Percentiles rank a stretch among this genome's conserved stretches.
phyloP scores from a whole-genome alignment of 768 basidiomycete genomes.

The Tricholomella constricta region DNA sequence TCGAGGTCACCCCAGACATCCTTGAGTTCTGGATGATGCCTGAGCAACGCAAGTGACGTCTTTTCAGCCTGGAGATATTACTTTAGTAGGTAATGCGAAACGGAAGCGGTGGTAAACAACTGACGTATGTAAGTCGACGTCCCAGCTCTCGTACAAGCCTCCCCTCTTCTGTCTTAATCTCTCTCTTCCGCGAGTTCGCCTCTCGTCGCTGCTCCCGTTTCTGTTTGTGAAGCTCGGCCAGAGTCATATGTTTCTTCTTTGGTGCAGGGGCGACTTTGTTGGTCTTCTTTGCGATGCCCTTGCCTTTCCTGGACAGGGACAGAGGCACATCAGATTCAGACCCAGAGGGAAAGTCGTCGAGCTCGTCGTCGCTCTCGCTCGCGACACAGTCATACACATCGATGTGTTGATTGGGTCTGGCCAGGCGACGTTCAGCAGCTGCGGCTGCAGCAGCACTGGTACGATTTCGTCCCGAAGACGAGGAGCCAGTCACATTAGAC shows the following conservation, averaged over 20 bases:
- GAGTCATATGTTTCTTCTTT: conserved; percentile 33
- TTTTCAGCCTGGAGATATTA: conserved; percentile 63
- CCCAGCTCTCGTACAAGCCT: conserved; percentile 60
- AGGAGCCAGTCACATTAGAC: conserved; percentile 38
- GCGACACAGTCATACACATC: conserved; percentile 35
- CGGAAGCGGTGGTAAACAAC: conserved; percentile 20
- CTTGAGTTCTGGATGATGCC: conserved; percentile 77
- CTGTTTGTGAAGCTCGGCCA: conserved; percentile 31
- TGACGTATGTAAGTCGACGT: conserved; percentile 71
- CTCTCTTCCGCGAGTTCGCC: conserved; percentile 24
- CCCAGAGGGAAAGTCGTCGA: conserved; percentile 23
- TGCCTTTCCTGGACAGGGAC: conserved; percentile 36
- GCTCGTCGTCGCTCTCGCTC: conserved; percentile 22
- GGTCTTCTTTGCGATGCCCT: conserved; percentile 30
- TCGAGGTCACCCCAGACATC: conserved; percentile 90
- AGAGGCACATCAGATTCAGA: conserved; percentile 29
- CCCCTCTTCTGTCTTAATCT: conserved; percentile 48
- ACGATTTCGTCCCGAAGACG: conserved; percentile 34
- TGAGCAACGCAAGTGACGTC: conserved; percentile 58
- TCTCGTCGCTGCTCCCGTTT: conserved; percentile 28
- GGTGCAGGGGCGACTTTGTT: conserved; percentile 17
- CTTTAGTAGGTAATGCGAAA: conserved; percentile 8
- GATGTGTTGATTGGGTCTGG: conserved; percentile 29
- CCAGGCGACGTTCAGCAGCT: conserved; percentile 56
- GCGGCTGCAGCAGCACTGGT: conserved; percentile 43